Evolutionary conservation across 371 early-diverging fungal species (phyloP), one percentile per base, ranked within the genome.

Genomic region (Zancudomyces culisetae): DNA sequence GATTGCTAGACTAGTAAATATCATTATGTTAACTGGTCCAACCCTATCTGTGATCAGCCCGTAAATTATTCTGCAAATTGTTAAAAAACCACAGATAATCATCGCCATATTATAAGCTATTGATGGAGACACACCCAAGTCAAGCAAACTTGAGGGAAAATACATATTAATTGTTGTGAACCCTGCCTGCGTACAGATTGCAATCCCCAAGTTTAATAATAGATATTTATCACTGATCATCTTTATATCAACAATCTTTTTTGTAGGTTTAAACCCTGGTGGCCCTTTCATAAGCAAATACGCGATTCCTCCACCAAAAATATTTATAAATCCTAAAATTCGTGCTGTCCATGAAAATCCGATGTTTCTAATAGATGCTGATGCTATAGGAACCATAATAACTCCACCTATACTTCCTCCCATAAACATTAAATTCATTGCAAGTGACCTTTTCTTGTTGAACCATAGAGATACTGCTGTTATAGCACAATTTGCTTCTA

Each of bases 371-470:
- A 81, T 64, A 47, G 73, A 58, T 1, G 73, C 70, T 18, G 73
- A 74, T 0, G 70, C 68, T 3, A 73, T 63, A 46, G 76, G 74
- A n/a, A 77, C 68, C n/a, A 80, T 47, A 35, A 66, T 52, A 21
- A 83, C 58, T 23, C 81, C 84, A 40, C 84, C 84, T 19, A 81
- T 53, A 45, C 79, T 78, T 0, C 75, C 72, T 1, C 87, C 83
- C 2, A 79, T 66, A 56, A 79, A 71, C 12, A 80, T 78, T 6
- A 83, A 54, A 4, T 87, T 87, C n/a, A 78, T 75, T 1, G 85
- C 85, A 23, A 82, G 55, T 1, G 81, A 81, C 19, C 85, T 72
- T 27, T 70, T 57, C 42, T 72, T 74, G 28, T 64, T 56, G 53
- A 81, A 86, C 79, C 80, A 84, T 46, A 84, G 81, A 21, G 75